A percentile compares a stretch with the other conserved stretches of the same genome.
Evolutionary conservation across 148 eudicot genomes (phyloP).

Genomic region (Dysphania ambrosioides): DNA sequence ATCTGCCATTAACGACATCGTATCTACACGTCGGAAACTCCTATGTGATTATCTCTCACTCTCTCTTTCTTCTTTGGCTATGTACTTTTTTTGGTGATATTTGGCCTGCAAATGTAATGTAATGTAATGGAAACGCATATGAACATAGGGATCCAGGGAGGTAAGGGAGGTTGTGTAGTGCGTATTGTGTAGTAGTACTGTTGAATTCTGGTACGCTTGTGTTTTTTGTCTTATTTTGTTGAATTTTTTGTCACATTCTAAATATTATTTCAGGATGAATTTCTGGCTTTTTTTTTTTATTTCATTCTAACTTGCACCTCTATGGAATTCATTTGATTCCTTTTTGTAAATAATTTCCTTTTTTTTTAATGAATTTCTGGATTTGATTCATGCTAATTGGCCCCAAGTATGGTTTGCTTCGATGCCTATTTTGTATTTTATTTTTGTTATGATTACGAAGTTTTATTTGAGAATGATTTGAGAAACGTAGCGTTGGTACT

Average conservation of each 20-base stretch:
- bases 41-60: constrained; percentile 40
- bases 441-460: too few species aligned
- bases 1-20: constrained; percentile 23
- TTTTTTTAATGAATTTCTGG: background rate
- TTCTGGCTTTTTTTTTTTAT: background rate
- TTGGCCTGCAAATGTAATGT: constrained; percentile 4
- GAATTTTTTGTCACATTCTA: constrained; percentile 16
- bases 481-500: background rate
- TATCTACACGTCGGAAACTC: constrained; percentile 46
- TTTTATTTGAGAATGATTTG: background rate
- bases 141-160: background rate
- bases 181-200: background rate
- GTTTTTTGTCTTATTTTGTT: constrained; percentile 12
- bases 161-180: constrained; percentile 5
- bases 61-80: constrained; percentile 3
- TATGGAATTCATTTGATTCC: too few species aligned
- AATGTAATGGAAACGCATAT: too few species aligned
- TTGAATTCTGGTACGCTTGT: constrained; percentile 22
- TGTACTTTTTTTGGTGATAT: constrained; percentile 4
- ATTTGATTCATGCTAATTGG: background rate
- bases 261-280: too few species aligned
- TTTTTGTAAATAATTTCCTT: too few species aligned
- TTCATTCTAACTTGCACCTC: background rate
- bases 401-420: background rate
- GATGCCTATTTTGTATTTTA: too few species aligned